phyloP scores from a whole-genome alignment of 2,329 filamentous ascomycete species.

The Nothomitra cinnamomea region DNA sequence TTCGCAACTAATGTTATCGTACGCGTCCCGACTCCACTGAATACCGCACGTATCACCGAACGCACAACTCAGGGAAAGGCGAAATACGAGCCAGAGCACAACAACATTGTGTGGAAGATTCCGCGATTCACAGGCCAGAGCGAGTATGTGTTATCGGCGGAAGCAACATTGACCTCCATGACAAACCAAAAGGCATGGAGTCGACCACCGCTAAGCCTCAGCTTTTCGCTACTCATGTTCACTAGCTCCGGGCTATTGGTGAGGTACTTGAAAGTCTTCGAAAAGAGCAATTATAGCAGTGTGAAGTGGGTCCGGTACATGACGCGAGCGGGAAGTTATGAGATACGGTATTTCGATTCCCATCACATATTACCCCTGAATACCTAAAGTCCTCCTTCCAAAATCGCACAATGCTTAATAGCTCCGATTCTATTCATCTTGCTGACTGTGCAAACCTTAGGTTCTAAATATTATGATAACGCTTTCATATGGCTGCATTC shows the following conservation, averaged over 20 bases:
- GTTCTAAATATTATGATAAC: not conserved
- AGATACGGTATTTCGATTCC: conserved; percentile 78
- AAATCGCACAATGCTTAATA: not conserved
- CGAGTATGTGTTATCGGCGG: conserved; percentile 87
- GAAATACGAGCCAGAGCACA: conserved; percentile 95
- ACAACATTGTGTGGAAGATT: conserved; percentile 98
- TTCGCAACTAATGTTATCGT: conserved; percentile 95
- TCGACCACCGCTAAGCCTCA: conserved; percentile 76
- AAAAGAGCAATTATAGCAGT: conserved; percentile 97
- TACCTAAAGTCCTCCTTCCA: not conserved
- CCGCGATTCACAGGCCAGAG: conserved; percentile 95
- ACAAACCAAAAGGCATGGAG: conserved; percentile 97
- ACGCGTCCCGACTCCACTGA: conserved; percentile 86
- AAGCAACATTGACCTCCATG: conserved; percentile 88
- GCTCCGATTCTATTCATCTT: not conserved
- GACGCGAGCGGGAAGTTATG: conserved; percentile 94
- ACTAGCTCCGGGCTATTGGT: conserved; percentile 87
- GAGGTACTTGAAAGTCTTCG: conserved; percentile 93
- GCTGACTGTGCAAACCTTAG: not conserved
- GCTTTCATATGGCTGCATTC: not conserved
- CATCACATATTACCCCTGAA: too few relatives aligned
- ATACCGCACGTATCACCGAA: conserved; percentile 87
- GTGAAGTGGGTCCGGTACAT: conserved; percentile 99
- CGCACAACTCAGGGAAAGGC: conserved; percentile 91
- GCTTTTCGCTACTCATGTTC: conserved; percentile 93